Evolutionary conservation across 78 protist species (phyloP), one percentile per base, ranked within the genome.

Genomic region (slime mould (Dictyostelium discoideum)): DNA sequence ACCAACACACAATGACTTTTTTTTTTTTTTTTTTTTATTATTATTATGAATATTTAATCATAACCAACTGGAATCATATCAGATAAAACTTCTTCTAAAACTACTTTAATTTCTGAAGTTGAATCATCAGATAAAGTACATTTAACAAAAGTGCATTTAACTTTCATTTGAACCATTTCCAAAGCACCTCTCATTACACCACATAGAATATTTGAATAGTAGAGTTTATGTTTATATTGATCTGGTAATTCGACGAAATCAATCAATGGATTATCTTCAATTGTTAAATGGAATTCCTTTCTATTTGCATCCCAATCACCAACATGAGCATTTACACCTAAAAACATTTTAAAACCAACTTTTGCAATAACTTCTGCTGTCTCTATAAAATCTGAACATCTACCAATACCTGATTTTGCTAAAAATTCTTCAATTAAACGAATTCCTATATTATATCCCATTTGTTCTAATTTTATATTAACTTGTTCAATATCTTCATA

Each of bases 111-210:
- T 93, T 98, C 99, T 1, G 97, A 95, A 22, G 84, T 44, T 5
- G 97, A 96, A 42, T 97, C 99, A 5, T 99, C 99, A 37, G 86
- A 72, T 26, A 98, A 96, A 44, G 63, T 82, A 60, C 97, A 98
- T 24, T 86, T 77, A 2, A 92, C 86, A 63, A 98, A 92, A 26
- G 67, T 26, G 22, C 82, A 86, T 93, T 95, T 96, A 8, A 97
- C 98, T 24, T 86, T 85, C 97, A 98, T 93, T 29, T 95, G 97
- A 24, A 94, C 99, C 99, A 96, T 92, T 92, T 99, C 99, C 14
- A 98, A 83, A 18, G 99, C 99, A 10, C 99, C 99, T 3, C 99
- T 92, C 5, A 99, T 92, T 8, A 99, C 99, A 10, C 99, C 99
- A 81, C 99, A 98, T 8, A 99, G 96, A 5, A 98, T 42, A 85